These are phyloP conservation scores for Chlorophyllum brunneum DNA, from an alignment of 768 basidiomycete species.

Conservation along the genomic window DNA sequence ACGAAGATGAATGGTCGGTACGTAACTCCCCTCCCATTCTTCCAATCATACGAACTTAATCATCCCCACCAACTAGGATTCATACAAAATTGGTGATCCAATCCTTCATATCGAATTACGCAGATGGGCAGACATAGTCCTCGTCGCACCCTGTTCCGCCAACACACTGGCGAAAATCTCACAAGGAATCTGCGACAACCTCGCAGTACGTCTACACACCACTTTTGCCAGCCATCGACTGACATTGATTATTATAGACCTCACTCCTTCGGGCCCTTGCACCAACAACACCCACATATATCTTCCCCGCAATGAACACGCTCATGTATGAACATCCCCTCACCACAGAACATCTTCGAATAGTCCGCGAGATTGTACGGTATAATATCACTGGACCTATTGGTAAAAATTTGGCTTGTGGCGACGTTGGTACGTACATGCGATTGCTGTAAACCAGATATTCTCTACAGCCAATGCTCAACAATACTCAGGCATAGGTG, in stretches of 20 bases:
- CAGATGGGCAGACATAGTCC: conserved; percentile 92
- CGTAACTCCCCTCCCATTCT: conserved; percentile 23
- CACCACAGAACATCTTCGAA: conserved; percentile 76
- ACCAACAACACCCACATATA: conserved; percentile 79
- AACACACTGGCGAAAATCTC: conserved; percentile 95
- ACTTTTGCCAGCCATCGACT: neutral
- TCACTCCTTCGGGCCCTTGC: conserved; percentile 82
- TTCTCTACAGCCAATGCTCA: neutral
- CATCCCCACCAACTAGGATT: neutral
- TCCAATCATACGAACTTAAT: neutral
- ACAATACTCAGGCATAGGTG: conserved; percentile 66
- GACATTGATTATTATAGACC: conserved; percentile 44
- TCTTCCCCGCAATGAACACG: conserved; percentile 99
- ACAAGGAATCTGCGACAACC: conserved; percentile 84
- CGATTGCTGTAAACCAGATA: neutral
- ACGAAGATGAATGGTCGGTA: conserved; percentile 93
- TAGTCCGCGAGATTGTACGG: conserved; percentile 69
- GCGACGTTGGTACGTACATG: conserved; percentile 70
- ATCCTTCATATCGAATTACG: conserved; percentile 95
- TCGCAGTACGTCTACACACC: conserved; percentile 50
- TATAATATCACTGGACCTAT: conserved; percentile 87
- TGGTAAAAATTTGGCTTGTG: conserved; percentile 85
- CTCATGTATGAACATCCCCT: conserved; percentile 96
- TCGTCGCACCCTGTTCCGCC: conserved; percentile 95
- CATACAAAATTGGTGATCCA: conserved; percentile 78